Evolutionary conservation across 140 eudicot genomes (phyloP).

Genomic region (Stevia rebaudiana): DNA sequence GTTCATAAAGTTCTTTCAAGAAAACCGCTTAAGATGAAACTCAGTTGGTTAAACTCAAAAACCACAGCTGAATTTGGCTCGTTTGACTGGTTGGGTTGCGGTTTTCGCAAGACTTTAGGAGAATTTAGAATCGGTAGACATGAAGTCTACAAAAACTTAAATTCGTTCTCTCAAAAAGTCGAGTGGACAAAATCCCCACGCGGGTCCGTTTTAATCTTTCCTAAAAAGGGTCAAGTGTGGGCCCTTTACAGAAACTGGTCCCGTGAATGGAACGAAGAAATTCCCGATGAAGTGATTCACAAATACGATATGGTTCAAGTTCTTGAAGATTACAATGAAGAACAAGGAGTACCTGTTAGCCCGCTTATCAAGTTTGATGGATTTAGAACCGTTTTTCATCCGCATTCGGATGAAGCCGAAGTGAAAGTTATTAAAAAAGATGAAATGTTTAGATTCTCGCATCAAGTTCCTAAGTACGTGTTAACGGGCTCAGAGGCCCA

Average conservation of each 20-base stretch:
- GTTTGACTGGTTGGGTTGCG: conserved; percentile 56
- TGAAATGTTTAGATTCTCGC: conserved; percentile 91
- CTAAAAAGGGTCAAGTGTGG: conserved; percentile 80
- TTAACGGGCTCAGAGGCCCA: conserved; percentile 62
- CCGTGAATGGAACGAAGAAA: conserved; percentile 53
- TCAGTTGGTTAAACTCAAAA: conserved; percentile 80
- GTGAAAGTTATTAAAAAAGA: conserved; percentile 56
- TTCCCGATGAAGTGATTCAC: conserved; percentile 69
- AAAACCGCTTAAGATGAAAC: conserved; percentile 62
- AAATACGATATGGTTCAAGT: conserved; percentile 88
- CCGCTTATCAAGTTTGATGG: conserved; percentile 65
- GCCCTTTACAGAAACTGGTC: conserved; percentile 92
- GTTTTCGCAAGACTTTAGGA: conserved; percentile 76
- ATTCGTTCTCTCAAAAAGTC: conserved; percentile 80
- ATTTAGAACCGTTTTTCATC: conserved; percentile 65
- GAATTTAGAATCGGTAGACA: conserved; percentile 62
- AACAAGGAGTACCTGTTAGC: conserved; percentile 53
- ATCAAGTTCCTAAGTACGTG: conserved; percentile 64
- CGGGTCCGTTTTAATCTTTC: conserved; percentile 47
- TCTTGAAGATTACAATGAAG: conserved; percentile 67
- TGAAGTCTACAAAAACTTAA: conserved; percentile 45
- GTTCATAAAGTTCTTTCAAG: conserved; percentile 57
- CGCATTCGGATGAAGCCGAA: conserved; percentile 28
- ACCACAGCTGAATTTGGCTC: conserved; percentile 54
- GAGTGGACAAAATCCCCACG: conserved; percentile 51